Base-by-base conservation (phyloP, 106 monocot genomes). In the Dendrobium nobile region DNA sequence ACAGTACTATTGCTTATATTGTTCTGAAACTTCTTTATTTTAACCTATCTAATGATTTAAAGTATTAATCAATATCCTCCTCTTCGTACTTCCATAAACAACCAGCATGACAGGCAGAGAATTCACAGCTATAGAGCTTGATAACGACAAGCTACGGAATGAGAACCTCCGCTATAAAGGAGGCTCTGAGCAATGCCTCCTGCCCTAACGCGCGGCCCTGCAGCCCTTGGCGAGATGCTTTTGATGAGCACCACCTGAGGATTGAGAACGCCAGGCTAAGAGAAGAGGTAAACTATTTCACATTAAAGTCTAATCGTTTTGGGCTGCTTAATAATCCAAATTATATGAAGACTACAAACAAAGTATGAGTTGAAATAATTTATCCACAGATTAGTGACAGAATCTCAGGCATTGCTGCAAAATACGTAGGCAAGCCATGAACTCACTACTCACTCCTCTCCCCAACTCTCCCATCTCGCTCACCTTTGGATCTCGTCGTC, bases 51-150 rank as follows among this genome's bases (percentile, higher is more conserved):
- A 51, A 3, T 16, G 2, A 1, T 51, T 51, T 15, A 17, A 51
- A 51, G 51, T 51, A 13, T 51, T 51, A 51, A 51, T 13, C 2
- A 37, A 37, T 37, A 37, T 51, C n/a, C 13, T 51, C 51, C 15
- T 51, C 16, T 51, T 51, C 51, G 1, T 13, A n/a, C 51, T 51
- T 51, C 51, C 13, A 22, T 22, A 22, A 22, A 15, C 79, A 99
- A 99, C 88, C 98, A 99, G 68, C 95, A 95, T 59, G 98, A 99
- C 87, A 76, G 98, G 75, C 86, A 5, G 98, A 99, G 86, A 99
- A 99, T 88, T 59, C 82, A 16, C 91, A 93, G 73, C 87, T 99
- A n/a, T 19, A 79, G 98, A 18, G 8, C 80, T n/a, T 0, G 98
- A 99, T 80, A 99, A 95, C 55, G 95, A 99, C 51, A 99, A 95